A percentile compares a stretch with the other conserved stretches of the same genome.
phyloP scores from a whole-genome alignment of 371 early-diverging fungal species.

The Umbelopsis sp. region DNA sequence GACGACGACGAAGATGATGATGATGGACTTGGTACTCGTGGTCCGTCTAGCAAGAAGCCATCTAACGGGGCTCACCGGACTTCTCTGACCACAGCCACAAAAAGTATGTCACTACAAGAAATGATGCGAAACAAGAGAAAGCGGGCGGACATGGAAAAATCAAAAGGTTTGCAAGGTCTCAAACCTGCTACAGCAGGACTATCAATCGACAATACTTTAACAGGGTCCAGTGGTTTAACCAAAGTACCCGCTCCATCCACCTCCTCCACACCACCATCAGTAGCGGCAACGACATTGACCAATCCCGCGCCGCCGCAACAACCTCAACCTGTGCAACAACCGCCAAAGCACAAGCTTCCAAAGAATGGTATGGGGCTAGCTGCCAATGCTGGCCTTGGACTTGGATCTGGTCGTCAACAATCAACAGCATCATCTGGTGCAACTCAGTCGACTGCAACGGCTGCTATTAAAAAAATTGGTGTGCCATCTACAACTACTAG shows the following conservation, averaged over 20 bases:
- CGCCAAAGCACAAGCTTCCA: conserved; percentile 21
- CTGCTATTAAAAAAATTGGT: neutral
- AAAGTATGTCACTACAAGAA: conserved; percentile 21
- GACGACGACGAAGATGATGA: conserved; percentile 24
- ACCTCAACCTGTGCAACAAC: conserved; percentile 22
- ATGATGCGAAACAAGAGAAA: conserved; percentile 20
- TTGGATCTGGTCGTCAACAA: conserved; percentile 4
- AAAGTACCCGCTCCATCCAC: too few relatives aligned
- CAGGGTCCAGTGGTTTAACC: conserved; percentile 1
- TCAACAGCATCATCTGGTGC: neutral
- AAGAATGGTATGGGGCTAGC: conserved; percentile 13
- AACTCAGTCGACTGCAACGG: neutral
- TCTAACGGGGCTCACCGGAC: neutral
- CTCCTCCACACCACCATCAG: conserved; percentile 20
- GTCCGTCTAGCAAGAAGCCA: neutral
- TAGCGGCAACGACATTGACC: neutral
- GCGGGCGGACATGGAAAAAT: conserved; percentile 14
- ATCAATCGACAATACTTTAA: conserved; percentile 33
- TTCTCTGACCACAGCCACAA: conserved; percentile 2
- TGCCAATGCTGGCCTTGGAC: neutral
- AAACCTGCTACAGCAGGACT: conserved; percentile 17
- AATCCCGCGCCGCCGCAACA: conserved; percentile 18
- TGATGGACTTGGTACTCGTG: conserved; percentile 21
- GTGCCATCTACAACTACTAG: neutral
- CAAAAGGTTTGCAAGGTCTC: conserved; percentile 4